Percentiles rank a stretch among this genome's conserved stretches.
Evolutionary conservation across 2,329 filamentous ascomycete genomes (phyloP).

Genomic region (Davidsoniella neocaledoniae): DNA sequence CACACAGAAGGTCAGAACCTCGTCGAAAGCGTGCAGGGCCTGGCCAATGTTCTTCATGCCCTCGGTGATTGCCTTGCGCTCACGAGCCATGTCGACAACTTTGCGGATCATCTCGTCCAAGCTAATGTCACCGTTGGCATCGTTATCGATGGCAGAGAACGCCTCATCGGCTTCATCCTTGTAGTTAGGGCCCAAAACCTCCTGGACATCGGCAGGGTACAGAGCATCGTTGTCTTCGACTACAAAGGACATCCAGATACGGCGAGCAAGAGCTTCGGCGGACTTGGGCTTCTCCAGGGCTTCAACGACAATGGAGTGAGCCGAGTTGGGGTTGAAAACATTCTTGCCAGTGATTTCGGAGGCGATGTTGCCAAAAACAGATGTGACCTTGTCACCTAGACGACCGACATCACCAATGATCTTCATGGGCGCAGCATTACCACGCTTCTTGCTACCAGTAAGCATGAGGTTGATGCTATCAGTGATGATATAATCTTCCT

Average conservation of each 20-base stretch:
- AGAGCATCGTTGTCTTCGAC: constrained; percentile 73
- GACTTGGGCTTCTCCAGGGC: constrained; percentile 72
- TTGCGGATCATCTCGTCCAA: constrained; percentile 90
- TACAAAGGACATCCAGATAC: constrained; percentile 97
- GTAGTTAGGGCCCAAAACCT: constrained; percentile 66
- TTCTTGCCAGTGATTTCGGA: constrained; percentile 91
- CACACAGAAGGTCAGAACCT: constrained; percentile 66
- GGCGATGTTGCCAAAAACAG: constrained; percentile 81
- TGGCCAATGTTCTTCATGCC: constrained; percentile 98
- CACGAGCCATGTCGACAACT: constrained; percentile 65
- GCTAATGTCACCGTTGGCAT: constrained; percentile 85
- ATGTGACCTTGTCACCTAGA: constrained; percentile 83
- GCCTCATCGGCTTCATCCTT: constrained; percentile 70
- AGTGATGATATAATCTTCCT: constrained; percentile 85
- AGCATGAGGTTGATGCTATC: constrained; percentile 61
- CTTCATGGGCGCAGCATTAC: constrained; percentile 59
- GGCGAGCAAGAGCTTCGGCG: constrained; percentile 80
- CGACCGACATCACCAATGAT: constrained; percentile 63
- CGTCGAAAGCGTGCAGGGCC: constrained; percentile 80
- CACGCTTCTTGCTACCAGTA: constrained; percentile 36
- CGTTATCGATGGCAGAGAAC: constrained; percentile 65
- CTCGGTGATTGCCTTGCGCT: constrained; percentile 73
- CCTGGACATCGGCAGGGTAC: constrained; percentile 63
- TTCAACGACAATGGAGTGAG: constrained; percentile 77
- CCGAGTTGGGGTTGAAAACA: constrained; percentile 81